phyloP scores from a whole-genome alignment of 306 rosid genomes.

The Fagus crenata region DNA sequence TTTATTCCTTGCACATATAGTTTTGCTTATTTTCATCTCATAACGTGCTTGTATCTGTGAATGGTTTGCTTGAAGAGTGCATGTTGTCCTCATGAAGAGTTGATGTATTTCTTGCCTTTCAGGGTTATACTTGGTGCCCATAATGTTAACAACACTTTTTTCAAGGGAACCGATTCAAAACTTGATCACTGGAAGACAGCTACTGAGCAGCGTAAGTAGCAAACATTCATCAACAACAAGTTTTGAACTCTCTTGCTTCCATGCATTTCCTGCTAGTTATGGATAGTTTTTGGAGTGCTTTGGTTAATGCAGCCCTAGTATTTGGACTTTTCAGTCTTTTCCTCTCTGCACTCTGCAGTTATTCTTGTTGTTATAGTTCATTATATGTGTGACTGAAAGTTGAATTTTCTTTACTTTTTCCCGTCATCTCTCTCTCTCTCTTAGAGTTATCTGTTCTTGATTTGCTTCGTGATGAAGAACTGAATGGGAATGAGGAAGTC shows the following conservation, averaged over 20 bases:
- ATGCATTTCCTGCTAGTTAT: background rate
- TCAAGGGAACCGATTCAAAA: slow-evolving; percentile 29
- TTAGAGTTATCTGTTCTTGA: slow-evolving; percentile 71
- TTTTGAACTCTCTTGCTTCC: background rate
- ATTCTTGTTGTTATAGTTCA: slow-evolving; percentile 2
- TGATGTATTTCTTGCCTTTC: slow-evolving; percentile 33
- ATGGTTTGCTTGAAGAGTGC: slow-evolving; percentile 16
- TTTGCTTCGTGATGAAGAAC: slow-evolving; percentile 69
- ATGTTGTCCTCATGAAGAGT: slow-evolving; percentile 9
- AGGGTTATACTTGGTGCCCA: slow-evolving; percentile 45
- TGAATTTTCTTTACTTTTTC: slow-evolving; percentile 1
- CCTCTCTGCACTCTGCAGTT: background rate
- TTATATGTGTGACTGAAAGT: background rate
- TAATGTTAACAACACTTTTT: slow-evolving; percentile 30
- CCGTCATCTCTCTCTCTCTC: slow-evolving; percentile 23
- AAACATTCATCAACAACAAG: slow-evolving; percentile 23
- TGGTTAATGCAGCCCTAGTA: slow-evolving; percentile 16
- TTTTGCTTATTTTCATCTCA: slow-evolving; percentile 4
- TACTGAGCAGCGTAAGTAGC: slow-evolving; percentile 59
- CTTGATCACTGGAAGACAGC: slow-evolving; percentile 37
- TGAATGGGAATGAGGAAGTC: slow-evolving; percentile 38
- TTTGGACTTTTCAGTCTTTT: slow-evolving; percentile 2
- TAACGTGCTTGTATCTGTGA: slow-evolving; percentile 15
- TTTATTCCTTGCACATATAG: background rate
- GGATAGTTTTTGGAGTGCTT: slow-evolving; percentile 9